Evolutionary conservation across 2,329 filamentous ascomycete species (phyloP).

Genomic region (Mollisiaceae sp.): DNA sequence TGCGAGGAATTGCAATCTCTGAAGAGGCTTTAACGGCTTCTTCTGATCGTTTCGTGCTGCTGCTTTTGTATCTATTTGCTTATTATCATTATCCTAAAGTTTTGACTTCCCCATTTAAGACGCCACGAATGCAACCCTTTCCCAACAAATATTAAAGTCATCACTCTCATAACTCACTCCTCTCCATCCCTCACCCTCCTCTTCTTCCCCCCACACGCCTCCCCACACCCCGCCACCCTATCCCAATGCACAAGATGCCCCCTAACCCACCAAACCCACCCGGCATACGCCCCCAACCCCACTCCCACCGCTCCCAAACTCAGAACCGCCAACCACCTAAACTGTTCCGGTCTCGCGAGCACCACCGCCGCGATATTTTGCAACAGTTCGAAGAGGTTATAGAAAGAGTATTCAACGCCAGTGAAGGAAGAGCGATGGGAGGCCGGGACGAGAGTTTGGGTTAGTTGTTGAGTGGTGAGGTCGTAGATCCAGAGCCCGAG

Average conservation of each 20-base stretch:
- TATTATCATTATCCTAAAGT: not conserved
- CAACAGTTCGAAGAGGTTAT: slow-evolving; percentile 48
- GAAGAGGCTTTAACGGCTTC: too few relatives aligned
- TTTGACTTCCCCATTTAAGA: not conserved
- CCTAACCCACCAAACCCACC: slow-evolving; percentile 46
- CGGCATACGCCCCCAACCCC: slow-evolving; percentile 44
- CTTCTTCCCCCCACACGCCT: slow-evolving; percentile 24
- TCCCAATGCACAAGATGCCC: slow-evolving; percentile 51
- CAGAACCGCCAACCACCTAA: slow-evolving; percentile 46
- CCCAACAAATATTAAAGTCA: not conserved
- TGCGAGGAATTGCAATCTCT: too few relatives aligned
- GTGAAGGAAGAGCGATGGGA: slow-evolving; percentile 48
- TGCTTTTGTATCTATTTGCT: too few relatives aligned
- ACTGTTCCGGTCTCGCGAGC: slow-evolving; percentile 46
- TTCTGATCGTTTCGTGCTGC: too few relatives aligned
- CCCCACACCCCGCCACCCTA: slow-evolving; percentile 26
- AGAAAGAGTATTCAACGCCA: slow-evolving; percentile 48
- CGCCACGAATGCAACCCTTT: not conserved
- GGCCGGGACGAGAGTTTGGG: slow-evolving; percentile 45
- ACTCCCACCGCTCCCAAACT: slow-evolving; percentile 44
- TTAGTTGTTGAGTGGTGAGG: slow-evolving; percentile 52
- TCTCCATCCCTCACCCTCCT: slow-evolving; percentile 1
- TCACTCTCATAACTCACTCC: not conserved
- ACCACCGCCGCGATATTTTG: slow-evolving; percentile 46
- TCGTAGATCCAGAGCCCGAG: slow-evolving; percentile 52